These are phyloP conservation scores for Nemania diffusa DNA, from an alignment of 2,329 filamentous ascomycete genomes.

Conservation along the genomic window DNA sequence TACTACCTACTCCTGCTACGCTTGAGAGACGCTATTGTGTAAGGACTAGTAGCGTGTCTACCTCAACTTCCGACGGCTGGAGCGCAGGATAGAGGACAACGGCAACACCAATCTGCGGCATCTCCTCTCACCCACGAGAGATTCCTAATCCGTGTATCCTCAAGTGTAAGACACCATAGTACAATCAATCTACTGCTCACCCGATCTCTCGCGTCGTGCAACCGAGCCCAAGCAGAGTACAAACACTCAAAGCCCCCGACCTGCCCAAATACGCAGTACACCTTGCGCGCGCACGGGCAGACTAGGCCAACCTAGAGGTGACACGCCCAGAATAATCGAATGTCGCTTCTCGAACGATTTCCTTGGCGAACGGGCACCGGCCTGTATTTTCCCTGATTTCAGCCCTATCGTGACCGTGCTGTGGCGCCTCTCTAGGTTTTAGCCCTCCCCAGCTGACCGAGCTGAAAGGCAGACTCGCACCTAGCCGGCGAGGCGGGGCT, in stretches of 20 bases:
- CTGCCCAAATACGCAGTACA: background rate
- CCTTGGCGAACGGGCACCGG: background rate
- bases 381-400: background rate
- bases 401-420: slow-evolving; percentile 7
- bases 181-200: no score
- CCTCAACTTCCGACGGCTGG: no score
- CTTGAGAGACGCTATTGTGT: no score
- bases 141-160: no score
- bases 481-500: background rate
- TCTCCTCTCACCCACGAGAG: no score
- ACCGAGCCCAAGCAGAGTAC: no score
- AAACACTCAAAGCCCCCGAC: background rate
- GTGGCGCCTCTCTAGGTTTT: slow-evolving; percentile 13
- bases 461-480: slow-evolving; percentile 7
- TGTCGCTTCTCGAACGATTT: background rate
- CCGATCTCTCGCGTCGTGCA: no score
- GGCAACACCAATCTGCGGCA: no score
- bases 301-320: background rate
- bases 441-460: slow-evolving; percentile 16
- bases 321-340: background rate
- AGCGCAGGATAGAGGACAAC: no score
- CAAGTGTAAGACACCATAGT: no score
- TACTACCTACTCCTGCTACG: no score
- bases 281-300: background rate
- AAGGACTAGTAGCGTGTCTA: no score